Conservation (phyloP, 2,329 filamentous ascomycete genomes). For the Trichophaea hybrida region DNA sequence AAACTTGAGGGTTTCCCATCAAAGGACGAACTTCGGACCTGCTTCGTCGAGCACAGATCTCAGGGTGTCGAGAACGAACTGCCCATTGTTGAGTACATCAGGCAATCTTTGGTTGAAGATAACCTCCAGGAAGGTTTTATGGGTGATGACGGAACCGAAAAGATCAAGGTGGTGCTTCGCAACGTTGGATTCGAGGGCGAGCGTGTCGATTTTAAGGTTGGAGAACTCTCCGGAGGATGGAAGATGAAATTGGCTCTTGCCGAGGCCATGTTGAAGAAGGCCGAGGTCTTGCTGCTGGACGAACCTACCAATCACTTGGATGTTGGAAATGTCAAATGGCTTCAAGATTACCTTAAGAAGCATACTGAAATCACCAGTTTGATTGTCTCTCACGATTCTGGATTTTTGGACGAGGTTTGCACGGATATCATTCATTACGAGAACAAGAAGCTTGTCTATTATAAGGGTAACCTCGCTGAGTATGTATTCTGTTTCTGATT, state of each 20-base stretch:
- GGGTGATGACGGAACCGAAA: constrained; percentile 29
- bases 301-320: constrained; percentile 99
- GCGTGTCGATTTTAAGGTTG: constrained; percentile 75
- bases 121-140: constrained; percentile 40
- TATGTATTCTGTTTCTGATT: constrained; percentile 18
- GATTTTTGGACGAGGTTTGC: constrained; percentile 91
- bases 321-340: constrained; percentile 88
- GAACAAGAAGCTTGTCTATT: constrained; percentile 68
- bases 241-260: constrained; percentile 99
- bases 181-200: constrained; percentile 95
- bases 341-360: constrained; percentile 87
- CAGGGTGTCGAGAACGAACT: constrained; percentile 96
- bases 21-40: constrained; percentile 82
- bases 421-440: constrained; percentile 99
- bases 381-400: constrained; percentile 97
- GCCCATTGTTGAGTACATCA: constrained; percentile 83
- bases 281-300: constrained; percentile 91
- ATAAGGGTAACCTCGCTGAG: constrained; percentile 38
- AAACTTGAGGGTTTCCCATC: constrained; percentile 95
- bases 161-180: constrained; percentile 67
- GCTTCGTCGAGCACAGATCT: constrained; percentile 94
- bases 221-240: constrained; percentile 93
- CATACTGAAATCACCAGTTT: constrained; percentile 93
- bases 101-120: constrained; percentile 67
- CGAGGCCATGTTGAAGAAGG: constrained; percentile 87